Percentiles rank a stretch among this genome's conserved stretches.
Conservation (phyloP, 2,329 filamentous ascomycete genomes). For the Chalaropsis ovoidea region DNA sequence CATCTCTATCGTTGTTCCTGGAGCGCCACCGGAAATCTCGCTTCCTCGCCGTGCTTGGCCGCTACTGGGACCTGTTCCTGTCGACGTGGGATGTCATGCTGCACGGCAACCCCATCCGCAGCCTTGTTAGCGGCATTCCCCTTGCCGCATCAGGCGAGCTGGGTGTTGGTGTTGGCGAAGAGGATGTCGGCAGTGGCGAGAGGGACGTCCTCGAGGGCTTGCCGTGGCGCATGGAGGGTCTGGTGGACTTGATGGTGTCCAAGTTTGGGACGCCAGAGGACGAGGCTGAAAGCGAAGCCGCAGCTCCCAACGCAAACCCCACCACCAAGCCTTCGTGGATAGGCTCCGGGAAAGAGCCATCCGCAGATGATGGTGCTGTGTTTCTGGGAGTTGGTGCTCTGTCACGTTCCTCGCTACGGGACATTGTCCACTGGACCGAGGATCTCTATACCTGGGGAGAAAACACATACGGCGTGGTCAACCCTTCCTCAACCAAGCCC, state of each 20-base stretch:
- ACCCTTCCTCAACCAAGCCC: slow-evolving; percentile 32
- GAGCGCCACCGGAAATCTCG: slow-evolving; percentile 45
- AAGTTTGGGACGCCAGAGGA: slow-evolving; percentile 56
- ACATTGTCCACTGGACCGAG: slow-evolving; percentile 77
- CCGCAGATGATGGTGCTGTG: slow-evolving; percentile 68
- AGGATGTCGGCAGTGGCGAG: slow-evolving; percentile 88
- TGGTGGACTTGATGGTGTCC: slow-evolving; percentile 80
- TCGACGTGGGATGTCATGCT: slow-evolving; percentile 80
- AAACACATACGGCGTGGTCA: slow-evolving; percentile 71
- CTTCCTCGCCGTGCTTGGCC: slow-evolving; percentile 62
- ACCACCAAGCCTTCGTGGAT: slow-evolving; percentile 48
- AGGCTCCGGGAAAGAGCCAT: slow-evolving; percentile 57
- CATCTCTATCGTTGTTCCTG: slow-evolving; percentile 61
- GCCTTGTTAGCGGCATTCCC: slow-evolving; percentile 74
- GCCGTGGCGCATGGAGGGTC: slow-evolving; percentile 64
- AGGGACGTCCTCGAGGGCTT: slow-evolving; percentile 89
- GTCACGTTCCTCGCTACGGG: slow-evolving; percentile 58
- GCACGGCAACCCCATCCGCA: slow-evolving; percentile 74
- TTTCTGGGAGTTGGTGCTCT: slow-evolving; percentile 73
- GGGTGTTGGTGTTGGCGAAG: slow-evolving; percentile 87
- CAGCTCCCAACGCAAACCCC: slow-evolving; percentile 25
- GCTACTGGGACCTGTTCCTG: slow-evolving; percentile 67
- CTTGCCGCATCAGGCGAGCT: slow-evolving; percentile 83
- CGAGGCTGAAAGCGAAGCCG: slow-evolving; percentile 28
- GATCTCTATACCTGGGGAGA: slow-evolving; percentile 76